Percentiles rank a stretch among this genome's conserved stretches.
Evolutionary conservation across 164 flowering plant genomes (phyloP).

Genomic region (Cinnamomum chago): DNA sequence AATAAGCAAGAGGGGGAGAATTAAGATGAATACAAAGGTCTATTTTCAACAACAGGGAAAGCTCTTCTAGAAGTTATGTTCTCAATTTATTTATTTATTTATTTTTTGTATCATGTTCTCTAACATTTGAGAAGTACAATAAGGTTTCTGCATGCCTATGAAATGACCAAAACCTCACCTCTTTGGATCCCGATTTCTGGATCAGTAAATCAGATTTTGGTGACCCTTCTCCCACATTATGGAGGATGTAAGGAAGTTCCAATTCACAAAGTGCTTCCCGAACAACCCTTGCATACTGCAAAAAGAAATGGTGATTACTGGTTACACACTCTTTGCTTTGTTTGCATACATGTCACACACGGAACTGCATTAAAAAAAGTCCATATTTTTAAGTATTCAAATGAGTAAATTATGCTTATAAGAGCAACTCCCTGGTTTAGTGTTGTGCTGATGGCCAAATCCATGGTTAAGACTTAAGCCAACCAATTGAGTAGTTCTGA

Average conservation of each 20-base stretch:
- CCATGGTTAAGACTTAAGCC: not conserved
- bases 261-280: conserved; percentile 77
- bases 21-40: not conserved
- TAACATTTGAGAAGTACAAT: not conserved
- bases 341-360: not conserved
- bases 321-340: not conserved
- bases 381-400: not conserved
- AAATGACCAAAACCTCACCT: conserved; percentile 28
- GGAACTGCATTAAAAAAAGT: not conserved
- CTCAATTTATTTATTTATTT: no score
- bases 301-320: not conserved
- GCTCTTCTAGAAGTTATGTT: not conserved
- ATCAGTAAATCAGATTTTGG: conserved; percentile 29
- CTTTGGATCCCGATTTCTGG: conserved; percentile 45
- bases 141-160: not conserved
- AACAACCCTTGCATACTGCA: conserved; percentile 64
- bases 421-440: not conserved
- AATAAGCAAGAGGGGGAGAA: not conserved
- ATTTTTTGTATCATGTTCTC: not conserved
- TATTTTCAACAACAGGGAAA: not conserved
- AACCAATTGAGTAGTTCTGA: not conserved
- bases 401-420: no score
- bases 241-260: conserved; percentile 74
- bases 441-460: no score
- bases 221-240: conserved; percentile 68